Percentiles rank a stretch among this genome's conserved stretches.
These are phyloP conservation scores for Secale cereale DNA, from an alignment of 176 grass and related monocot genomes.

Conservation along the genomic window DNA sequence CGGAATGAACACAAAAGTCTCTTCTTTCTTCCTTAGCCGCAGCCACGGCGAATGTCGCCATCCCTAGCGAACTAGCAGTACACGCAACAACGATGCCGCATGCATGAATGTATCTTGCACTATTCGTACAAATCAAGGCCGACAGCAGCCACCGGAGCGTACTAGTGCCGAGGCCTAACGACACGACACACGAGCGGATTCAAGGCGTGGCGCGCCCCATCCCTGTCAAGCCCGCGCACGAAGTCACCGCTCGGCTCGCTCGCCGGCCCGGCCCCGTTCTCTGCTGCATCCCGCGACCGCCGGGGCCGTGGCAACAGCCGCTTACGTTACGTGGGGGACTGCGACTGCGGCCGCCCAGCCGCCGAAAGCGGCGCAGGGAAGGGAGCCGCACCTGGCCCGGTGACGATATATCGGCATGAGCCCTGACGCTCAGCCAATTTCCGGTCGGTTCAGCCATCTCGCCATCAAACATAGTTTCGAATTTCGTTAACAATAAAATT, in stretches of 20 bases:
- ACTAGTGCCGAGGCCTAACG: not conserved
- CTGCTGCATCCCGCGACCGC: too few species aligned
- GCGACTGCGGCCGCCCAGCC: not conserved
- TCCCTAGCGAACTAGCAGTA: too few species aligned
- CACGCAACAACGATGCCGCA: not conserved
- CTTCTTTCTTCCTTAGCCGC: not conserved
- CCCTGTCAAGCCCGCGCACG: not conserved
- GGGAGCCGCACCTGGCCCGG: slow-evolving; percentile 16
- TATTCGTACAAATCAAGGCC: not conserved
- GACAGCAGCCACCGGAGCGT: not conserved
- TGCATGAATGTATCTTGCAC: not conserved
- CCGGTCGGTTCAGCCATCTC: not conserved
- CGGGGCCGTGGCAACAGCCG: not conserved
- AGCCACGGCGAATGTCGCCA: too few species aligned
- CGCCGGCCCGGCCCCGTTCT: not conserved
- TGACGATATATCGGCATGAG: not conserved
- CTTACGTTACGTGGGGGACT: not conserved
- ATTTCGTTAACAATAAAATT: too few species aligned
- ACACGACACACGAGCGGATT: not conserved
- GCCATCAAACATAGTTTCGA: too few species aligned
- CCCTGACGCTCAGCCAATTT: not conserved
- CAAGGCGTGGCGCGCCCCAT: not conserved
- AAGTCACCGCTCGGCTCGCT: not conserved
- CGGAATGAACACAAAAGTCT: not conserved
- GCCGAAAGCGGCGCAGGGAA: not conserved